These are phyloP conservation scores for Suillus luteus DNA, from an alignment of 768 basidiomycete genomes.

Conservation along the genomic window DNA sequence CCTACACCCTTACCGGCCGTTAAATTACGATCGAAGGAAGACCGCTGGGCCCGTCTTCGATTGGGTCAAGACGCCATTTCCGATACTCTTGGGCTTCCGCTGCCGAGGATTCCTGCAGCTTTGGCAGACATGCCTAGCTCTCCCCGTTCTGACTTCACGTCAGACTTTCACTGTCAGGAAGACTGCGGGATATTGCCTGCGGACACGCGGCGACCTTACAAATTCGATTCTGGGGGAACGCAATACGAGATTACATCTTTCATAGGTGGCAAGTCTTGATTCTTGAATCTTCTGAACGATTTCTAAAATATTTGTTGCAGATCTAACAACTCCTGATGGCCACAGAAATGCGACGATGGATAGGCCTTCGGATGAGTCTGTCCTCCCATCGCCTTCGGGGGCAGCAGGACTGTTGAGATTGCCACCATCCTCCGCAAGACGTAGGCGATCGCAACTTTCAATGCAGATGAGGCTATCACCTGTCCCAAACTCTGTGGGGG, in stretches of 20 bases:
- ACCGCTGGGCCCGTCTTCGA: slow-evolving; percentile 21
- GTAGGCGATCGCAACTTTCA: slow-evolving; percentile 2
- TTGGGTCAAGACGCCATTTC: not conserved
- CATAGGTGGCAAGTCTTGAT: slow-evolving; percentile 47
- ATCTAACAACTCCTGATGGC: slow-evolving; percentile 33
- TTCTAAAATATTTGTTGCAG: slow-evolving; percentile 24
- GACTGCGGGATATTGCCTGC: slow-evolving; percentile 17
- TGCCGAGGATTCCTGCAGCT: slow-evolving; percentile 28
- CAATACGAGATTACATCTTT: slow-evolving; percentile 78
- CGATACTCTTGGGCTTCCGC: slow-evolving; percentile 11
- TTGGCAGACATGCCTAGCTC: slow-evolving; percentile 24
- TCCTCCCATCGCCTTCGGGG: not conserved
- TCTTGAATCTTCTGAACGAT: not conserved
- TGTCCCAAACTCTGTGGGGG: slow-evolving; percentile 6
- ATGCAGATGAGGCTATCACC: slow-evolving; percentile 1
- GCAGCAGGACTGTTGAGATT: slow-evolving; percentile 3
- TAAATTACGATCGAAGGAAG: slow-evolving; percentile 25
- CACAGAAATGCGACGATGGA: slow-evolving; percentile 16
- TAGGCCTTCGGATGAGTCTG: slow-evolving; percentile 11
- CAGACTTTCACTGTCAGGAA: slow-evolving; percentile 22
- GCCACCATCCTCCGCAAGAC: slow-evolving; percentile 3
- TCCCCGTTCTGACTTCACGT: slow-evolving; percentile 17
- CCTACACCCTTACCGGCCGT: slow-evolving; percentile 19
- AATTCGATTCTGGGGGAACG: slow-evolving; percentile 48
- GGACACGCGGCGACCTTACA: slow-evolving; percentile 20